Percentiles rank a stretch among this genome's conserved stretches.
phyloP scores from a whole-genome alignment of 2,329 filamentous ascomycete species.

The Malbranchea cinnamomea region DNA sequence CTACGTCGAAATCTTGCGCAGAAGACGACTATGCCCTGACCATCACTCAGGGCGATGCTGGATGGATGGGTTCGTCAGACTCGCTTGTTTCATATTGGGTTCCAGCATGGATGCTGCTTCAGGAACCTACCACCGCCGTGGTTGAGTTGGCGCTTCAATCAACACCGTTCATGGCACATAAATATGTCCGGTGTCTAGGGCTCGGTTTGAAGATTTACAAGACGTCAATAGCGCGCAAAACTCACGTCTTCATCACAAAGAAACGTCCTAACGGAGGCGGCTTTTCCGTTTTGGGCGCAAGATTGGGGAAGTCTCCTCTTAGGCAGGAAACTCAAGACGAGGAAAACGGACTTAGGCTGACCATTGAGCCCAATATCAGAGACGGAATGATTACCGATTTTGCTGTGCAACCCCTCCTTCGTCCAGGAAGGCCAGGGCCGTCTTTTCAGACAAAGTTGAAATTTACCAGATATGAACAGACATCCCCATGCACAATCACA shows the following conservation, averaged over 20 bases:
- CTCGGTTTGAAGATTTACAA: conserved; percentile 10
- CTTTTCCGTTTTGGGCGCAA: conserved; percentile 6
- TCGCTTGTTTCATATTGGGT: conserved; percentile 15
- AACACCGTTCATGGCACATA: conserved; percentile 7
- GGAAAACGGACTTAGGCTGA: conserved; percentile 3
- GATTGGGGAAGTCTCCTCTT: neutral
- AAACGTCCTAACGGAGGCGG: conserved; percentile 13
- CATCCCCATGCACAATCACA: conserved; percentile 8
- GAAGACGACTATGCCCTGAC: conserved; percentile 10
- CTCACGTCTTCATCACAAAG: conserved; percentile 15
- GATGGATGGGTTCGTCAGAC: conserved; percentile 13
- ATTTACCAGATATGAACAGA: conserved; percentile 5
- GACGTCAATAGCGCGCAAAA: conserved; percentile 10
- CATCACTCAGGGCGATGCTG: conserved; percentile 10
- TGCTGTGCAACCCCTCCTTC: conserved; percentile 7
- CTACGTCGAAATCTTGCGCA: conserved; percentile 7
- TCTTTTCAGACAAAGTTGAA: too few species aligned
- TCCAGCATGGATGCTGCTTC: conserved; percentile 13
- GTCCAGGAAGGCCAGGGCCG: conserved; percentile 3
- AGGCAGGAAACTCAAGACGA: conserved; percentile 4
- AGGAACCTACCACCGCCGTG: conserved; percentile 6
- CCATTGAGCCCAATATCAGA: conserved; percentile 3
- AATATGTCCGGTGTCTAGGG: conserved; percentile 10
- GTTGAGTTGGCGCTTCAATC: conserved; percentile 12
- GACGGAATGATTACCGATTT: conserved; percentile 6